A percentile compares a stretch with the other conserved stretches of the same genome.
phyloP scores from a whole-genome alignment of 176 grass and related monocot genomes.

The Puccinellia tenuiflora region DNA sequence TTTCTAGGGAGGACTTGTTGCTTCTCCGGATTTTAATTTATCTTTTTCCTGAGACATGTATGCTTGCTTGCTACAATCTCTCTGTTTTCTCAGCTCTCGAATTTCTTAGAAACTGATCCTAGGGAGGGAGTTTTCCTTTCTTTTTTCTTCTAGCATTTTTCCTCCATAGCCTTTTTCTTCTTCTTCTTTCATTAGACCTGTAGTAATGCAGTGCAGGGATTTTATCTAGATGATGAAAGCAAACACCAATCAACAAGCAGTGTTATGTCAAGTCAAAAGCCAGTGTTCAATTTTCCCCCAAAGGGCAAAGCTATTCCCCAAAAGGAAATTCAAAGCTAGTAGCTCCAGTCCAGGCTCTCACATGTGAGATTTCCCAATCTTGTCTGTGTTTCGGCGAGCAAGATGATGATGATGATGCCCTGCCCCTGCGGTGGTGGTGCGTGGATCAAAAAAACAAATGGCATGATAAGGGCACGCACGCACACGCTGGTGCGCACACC shows the following conservation, averaged over 20 bases:
- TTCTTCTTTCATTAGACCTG: background rate
- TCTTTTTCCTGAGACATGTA: constrained; percentile 26
- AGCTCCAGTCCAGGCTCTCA: background rate
- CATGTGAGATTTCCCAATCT: constrained; percentile 34
- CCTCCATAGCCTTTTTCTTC: background rate
- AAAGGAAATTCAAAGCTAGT: background rate
- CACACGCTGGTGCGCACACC: constrained; percentile 27
- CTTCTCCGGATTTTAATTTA: constrained; percentile 38
- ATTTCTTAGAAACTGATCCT: constrained; percentile 56
- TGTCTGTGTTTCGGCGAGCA: constrained; percentile 40
- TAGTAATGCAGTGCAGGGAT: constrained; percentile 14
- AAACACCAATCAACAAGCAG: background rate
- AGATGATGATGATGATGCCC: constrained; percentile 30
- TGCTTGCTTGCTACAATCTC: constrained; percentile 30
- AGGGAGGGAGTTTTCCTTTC: constrained; percentile 33
- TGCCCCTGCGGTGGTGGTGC: background rate
- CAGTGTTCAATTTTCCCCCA: background rate
- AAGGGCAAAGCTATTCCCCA: background rate
- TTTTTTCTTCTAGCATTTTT: background rate
- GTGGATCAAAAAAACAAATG: background rate
- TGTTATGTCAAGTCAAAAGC: constrained; percentile 5
- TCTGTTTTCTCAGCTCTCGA: constrained; percentile 21
- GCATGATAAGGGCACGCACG: background rate
- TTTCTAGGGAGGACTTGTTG: constrained; percentile 26
- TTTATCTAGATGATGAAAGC: constrained; percentile 31